phyloP scores from a whole-genome alignment of 2,329 filamentous ascomycete species.

The Sarocladiaceae sp. region DNA sequence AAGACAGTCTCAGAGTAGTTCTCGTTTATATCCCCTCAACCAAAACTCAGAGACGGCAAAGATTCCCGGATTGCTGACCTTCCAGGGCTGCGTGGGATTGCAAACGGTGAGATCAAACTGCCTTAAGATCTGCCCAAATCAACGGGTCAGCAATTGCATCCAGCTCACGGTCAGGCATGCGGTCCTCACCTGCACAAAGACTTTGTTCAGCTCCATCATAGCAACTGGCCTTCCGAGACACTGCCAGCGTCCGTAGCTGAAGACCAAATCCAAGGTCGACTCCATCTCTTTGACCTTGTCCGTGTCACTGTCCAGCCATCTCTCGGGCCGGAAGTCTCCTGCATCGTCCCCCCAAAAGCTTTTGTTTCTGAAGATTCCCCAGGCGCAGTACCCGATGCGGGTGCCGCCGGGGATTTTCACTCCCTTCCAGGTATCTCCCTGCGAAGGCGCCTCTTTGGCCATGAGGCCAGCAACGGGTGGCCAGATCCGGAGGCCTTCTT shows the following conservation, averaged over 20 bases:
- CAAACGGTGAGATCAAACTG: slow-evolving; percentile 25
- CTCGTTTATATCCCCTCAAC: not conserved
- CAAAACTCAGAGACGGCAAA: not conserved
- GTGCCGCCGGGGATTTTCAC: slow-evolving; percentile 48
- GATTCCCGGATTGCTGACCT: not conserved
- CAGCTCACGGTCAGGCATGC: not conserved
- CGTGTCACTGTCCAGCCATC: slow-evolving; percentile 42
- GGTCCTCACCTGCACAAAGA: slow-evolving; percentile 38
- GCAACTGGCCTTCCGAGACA: slow-evolving; percentile 45
- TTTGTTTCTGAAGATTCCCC: slow-evolving; percentile 46
- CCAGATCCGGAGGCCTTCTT: slow-evolving; percentile 51
- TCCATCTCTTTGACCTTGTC: slow-evolving; percentile 29
- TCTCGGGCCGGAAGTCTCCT: slow-evolving; percentile 47
- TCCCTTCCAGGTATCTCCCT: slow-evolving; percentile 48
- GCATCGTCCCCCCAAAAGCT: slow-evolving; percentile 47
- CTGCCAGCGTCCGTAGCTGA: slow-evolving; percentile 39
- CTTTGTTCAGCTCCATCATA: slow-evolving; percentile 44
- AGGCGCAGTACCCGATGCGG: slow-evolving; percentile 48
- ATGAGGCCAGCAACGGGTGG: slow-evolving; percentile 50
- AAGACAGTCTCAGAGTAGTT: not conserved
- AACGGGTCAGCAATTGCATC: too few species aligned
- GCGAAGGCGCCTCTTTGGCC: slow-evolving; percentile 48
- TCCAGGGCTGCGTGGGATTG: slow-evolving; percentile 17
- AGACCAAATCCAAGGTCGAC: slow-evolving; percentile 35
- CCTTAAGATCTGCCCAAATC: slow-evolving; percentile 4